Base-by-base conservation (phyloP, 257 asterid species). In the Parsonsia alboflavescens region DNA sequence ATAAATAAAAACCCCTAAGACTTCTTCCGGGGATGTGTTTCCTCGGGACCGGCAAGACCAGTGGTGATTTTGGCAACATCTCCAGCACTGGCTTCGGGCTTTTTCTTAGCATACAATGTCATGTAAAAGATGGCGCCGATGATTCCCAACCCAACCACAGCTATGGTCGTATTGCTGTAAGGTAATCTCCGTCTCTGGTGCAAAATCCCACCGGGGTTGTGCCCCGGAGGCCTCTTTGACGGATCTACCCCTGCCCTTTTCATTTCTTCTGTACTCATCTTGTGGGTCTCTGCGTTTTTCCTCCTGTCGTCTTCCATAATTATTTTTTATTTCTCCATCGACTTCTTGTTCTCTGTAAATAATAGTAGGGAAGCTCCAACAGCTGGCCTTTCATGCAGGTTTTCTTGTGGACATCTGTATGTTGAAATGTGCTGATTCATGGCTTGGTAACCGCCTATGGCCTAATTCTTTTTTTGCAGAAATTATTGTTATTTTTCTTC, bases 261-360 rank as follows among this genome's bases (percentile, higher is more conserved):
- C 73, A 86, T 89, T 54, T 87, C 96, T 44, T 93, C 97, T 5
- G 93, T 56, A 57, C 85, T 88, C 98, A 93, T 93, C 83, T 88
- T 93, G 86, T 84, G 88, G 22, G 97, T 89, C 75, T 87, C 96
- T 10, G 96, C 96, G 79, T 79, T 88, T 10, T 81, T 90, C 42
- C 87, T 89, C 97, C 97, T 86, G 17, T 76, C 77, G 54, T 77
- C 82, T 73, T 83, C 83, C 86, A 79, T 70, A 0, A 12, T 11
- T 50, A 2, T 50, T 15, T 11, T 62, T 62, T 10, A 15, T 13
- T 56, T 12, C 10, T 15, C 24, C 16, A 6, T n/a, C n/a, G n/a
- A n/a, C n/a, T n/a, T 28, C 0, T 36, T 26, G 1, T 1, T 28
- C 1, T 33, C 39, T 33, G 39, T 33, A 3, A 33, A 33, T 33